Conservation (phyloP, 208 protist genomes). For the Trypanosoma boissoni region DNA sequence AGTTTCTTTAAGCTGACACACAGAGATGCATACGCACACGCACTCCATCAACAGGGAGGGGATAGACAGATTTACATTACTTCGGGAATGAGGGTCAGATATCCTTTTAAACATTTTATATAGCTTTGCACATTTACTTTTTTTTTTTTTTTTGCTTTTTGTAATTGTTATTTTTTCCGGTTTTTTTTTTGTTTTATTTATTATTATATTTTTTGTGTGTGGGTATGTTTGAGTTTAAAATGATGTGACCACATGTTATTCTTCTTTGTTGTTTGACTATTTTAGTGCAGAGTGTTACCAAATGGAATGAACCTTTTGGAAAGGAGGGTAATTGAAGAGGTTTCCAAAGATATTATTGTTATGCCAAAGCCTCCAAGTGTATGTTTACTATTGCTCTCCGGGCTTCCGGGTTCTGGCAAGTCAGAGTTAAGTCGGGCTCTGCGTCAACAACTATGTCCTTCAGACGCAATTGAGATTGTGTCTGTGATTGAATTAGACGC, state of each 20-base stretch:
- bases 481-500: conserved; percentile 27
- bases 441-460: neutral
- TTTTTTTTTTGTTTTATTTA: neutral
- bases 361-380: neutral
- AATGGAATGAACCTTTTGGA: too few relatives aligned
- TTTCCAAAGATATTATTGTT: too few relatives aligned
- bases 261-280: neutral
- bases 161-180: neutral
- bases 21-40: too few relatives aligned
- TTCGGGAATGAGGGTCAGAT: too few relatives aligned
- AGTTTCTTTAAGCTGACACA: too few relatives aligned
- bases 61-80: too few relatives aligned
- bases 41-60: too few relatives aligned
- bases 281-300: neutral
- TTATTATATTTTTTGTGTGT: neutral
- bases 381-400: conserved; percentile 54
- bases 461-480: conserved; percentile 2
- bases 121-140: neutral
- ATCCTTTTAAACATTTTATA: too few relatives aligned
- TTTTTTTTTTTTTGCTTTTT: conserved; percentile 14
- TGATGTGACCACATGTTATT: neutral
- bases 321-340: too few relatives aligned
- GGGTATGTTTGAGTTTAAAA: too few relatives aligned
- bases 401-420: conserved; percentile 67
- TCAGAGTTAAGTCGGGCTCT: conserved; percentile 29